phyloP scores from a whole-genome alignment of 2,329 filamentous ascomycete genomes.

The Aspergillus ochraceus region DNA sequence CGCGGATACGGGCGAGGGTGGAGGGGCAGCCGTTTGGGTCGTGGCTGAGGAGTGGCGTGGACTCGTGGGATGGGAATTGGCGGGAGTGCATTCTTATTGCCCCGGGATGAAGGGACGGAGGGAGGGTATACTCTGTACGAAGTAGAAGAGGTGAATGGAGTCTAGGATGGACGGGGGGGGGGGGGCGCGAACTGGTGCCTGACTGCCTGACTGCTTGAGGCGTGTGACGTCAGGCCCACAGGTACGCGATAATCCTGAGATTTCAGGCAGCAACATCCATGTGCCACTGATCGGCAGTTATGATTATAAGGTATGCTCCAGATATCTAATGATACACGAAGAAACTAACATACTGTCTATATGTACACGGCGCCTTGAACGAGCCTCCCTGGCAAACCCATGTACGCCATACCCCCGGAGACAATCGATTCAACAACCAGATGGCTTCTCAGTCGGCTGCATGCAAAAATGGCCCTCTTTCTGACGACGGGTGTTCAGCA shows the following conservation, averaged over 20 bases:
- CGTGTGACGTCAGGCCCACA: not conserved
- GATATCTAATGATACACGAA: too few relatives aligned
- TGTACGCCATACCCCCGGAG: not conserved
- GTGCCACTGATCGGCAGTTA: too few relatives aligned
- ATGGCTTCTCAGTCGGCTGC: not conserved
- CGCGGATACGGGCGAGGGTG: not conserved
- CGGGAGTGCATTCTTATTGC: not conserved
- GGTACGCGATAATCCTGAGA: not conserved
- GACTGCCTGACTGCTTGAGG: too few relatives aligned
- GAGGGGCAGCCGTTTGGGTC: slow-evolving; percentile 5
- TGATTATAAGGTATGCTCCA: too few relatives aligned
- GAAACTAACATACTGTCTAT: too few relatives aligned
- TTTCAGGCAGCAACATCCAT: not conserved
- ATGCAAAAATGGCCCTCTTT: slow-evolving; percentile 3
- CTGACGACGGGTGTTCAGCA: not conserved
- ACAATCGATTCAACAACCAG: not conserved
- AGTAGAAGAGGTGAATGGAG: too few relatives aligned
- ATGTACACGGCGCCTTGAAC: too few relatives aligned
- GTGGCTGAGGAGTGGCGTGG: slow-evolving; percentile 4
- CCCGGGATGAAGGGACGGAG: too few relatives aligned
- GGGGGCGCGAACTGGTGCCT: not conserved
- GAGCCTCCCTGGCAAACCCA: not conserved
- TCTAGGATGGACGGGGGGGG: too few relatives aligned
- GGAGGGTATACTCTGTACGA: too few relatives aligned
- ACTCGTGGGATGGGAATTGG: slow-evolving; percentile 4